Conservation (phyloP, 352 stramenopile species). For the Lagenidium giganteum region DNA sequence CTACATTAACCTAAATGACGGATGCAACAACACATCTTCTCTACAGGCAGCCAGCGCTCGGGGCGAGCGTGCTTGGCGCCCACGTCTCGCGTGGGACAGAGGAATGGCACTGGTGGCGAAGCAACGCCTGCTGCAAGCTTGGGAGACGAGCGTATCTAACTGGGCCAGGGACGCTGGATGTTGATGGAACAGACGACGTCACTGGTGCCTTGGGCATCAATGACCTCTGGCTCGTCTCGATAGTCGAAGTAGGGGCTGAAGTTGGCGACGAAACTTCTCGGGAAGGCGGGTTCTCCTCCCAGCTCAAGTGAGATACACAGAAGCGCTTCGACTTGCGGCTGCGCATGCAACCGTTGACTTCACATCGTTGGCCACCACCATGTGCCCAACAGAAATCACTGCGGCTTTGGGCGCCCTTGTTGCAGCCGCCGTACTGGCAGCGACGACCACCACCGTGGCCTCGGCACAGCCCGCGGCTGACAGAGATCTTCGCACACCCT, state of each 20-base stretch:
- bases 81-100: too few relatives aligned
- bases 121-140: constrained; percentile 38
- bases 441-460: constrained; percentile 53
- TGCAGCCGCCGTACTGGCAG: constrained; percentile 40
- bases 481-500: constrained; percentile 50
- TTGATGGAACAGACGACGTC: background rate
- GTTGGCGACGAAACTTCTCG: constrained; percentile 2
- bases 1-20: too few relatives aligned
- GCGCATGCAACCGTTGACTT: constrained; percentile 50
- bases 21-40: too few relatives aligned
- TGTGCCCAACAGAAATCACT: constrained; percentile 63
- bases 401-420: constrained; percentile 49
- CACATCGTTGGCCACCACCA: constrained; percentile 56
- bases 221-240: constrained; percentile 3
- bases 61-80: too few relatives aligned
- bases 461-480: constrained; percentile 52
- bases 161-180: constrained; percentile 5
- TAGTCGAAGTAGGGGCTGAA: background rate
- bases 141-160: constrained; percentile 21
- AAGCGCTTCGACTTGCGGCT: constrained; percentile 60
- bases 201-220: background rate
- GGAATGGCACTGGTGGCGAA: constrained; percentile 20
- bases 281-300: constrained; percentile 15
- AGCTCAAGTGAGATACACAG: constrained; percentile 51
- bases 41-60: too few relatives aligned